Evolutionary conservation across 2,329 filamentous ascomycete genomes (phyloP).

Genomic region (Pyricularia sp.): DNA sequence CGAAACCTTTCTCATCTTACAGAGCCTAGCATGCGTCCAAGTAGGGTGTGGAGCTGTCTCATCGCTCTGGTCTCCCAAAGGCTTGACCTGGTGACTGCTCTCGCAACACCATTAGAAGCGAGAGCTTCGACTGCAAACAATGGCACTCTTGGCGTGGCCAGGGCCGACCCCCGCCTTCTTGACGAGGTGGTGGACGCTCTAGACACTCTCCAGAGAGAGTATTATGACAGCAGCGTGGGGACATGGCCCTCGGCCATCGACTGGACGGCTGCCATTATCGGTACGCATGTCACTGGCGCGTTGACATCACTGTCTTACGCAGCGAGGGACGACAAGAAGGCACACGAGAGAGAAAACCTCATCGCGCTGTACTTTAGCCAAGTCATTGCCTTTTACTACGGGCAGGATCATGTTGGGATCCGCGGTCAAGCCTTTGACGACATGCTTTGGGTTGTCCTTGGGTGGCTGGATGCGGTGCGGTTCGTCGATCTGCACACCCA

Average conservation of each 20-base stretch:
- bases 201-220: conserved; percentile 65
- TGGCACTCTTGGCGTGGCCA: not conserved
- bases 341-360: conserved; percentile 54
- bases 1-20: not conserved
- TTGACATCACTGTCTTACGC: conserved; percentile 62
- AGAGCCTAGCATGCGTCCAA: not conserved
- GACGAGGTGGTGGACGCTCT: conserved; percentile 54
- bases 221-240: conserved; percentile 68
- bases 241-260: conserved; percentile 84
- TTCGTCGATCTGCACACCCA: conserved; percentile 64
- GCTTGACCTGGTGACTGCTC: not conserved
- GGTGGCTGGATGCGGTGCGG: conserved; percentile 76
- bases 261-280: conserved; percentile 83
- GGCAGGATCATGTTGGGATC: conserved; percentile 68
- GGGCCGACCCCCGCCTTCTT: conserved; percentile 18
- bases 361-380: conserved; percentile 77
- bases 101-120: not conserved
- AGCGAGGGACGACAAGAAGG: conserved; percentile 26
- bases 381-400: conserved; percentile 70
- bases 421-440: conserved; percentile 78
- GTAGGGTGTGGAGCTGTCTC: not conserved
- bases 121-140: not conserved
- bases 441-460: conserved; percentile 90
- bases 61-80: not conserved
- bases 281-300: conserved; percentile 67